Percentiles rank a stretch among this genome's conserved stretches.
Conservation (phyloP, 2,329 filamentous ascomycete species). For the Fusarium sp. region DNA sequence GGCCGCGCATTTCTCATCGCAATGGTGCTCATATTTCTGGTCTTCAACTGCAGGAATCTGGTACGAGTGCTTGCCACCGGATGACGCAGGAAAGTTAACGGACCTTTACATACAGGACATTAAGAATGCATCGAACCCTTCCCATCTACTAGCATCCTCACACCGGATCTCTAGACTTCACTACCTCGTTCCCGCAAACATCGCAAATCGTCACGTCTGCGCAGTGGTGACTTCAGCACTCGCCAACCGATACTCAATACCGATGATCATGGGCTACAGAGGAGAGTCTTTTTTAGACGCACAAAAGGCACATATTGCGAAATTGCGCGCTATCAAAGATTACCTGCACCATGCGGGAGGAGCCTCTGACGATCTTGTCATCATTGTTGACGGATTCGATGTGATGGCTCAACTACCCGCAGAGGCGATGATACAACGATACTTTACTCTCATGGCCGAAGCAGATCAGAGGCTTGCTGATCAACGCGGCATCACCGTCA, state of each 20-base stretch:
- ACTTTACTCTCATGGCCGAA: constrained; percentile 26
- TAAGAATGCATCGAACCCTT: neutral
- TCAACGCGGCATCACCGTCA: constrained; percentile 29
- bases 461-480: constrained; percentile 37
- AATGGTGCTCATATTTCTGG: constrained; percentile 4
- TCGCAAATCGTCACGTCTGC: constrained; percentile 28
- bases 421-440: constrained; percentile 39
- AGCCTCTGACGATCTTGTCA: constrained; percentile 34
- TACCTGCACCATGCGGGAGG: constrained; percentile 21
- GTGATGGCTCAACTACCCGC: constrained; percentile 42
- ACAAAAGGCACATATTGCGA: constrained; percentile 35
- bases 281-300: constrained; percentile 34
- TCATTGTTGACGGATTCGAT: constrained; percentile 42
- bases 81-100: neutral
- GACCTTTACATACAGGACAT: neutral
- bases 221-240: constrained; percentile 37
- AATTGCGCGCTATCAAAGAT: constrained; percentile 29
- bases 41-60: constrained; percentile 13
- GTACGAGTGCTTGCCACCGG: neutral
- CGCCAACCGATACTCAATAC: constrained; percentile 40
- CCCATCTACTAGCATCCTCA: neutral
- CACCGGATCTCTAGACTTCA: constrained; percentile 27
- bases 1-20: constrained; percentile 7
- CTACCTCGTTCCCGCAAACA: constrained; percentile 37
- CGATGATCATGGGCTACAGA: constrained; percentile 36